phyloP scores from a whole-genome alignment of 345 rosid species.

The Eucalyptus cloeziana region DNA sequence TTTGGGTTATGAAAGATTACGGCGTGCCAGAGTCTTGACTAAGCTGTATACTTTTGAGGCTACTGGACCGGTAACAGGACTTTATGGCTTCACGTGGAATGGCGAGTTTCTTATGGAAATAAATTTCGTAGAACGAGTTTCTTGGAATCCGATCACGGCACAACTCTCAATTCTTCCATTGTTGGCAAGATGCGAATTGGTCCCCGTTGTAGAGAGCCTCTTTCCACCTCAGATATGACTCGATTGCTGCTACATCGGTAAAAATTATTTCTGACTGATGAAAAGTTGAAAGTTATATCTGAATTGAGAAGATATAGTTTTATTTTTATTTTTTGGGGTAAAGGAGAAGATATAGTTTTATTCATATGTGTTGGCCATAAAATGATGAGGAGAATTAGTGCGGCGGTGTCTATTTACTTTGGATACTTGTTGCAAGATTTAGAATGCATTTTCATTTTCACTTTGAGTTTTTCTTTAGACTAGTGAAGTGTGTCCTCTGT shows the following conservation, averaged over 20 bases:
- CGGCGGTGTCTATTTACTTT: neutral
- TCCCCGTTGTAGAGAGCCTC: neutral
- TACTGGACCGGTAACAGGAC: neutral
- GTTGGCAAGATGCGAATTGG: neutral
- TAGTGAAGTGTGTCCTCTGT: neutral
- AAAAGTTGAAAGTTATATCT: neutral
- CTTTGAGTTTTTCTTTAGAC: neutral
- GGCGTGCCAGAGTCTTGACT: neutral
- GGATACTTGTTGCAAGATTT: neutral
- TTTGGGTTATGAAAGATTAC: neutral
- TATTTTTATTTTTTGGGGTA: neutral
- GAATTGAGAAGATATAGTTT: neutral
- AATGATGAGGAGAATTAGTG: neutral
- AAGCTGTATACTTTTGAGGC: neutral
- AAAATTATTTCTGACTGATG: neutral
- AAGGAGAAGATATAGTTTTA: neutral
- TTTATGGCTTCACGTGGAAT: neutral
- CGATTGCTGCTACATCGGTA: neutral
- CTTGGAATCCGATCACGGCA: neutral
- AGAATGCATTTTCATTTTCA: neutral
- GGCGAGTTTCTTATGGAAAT: neutral
- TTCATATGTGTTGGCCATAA: neutral
- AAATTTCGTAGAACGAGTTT: neutral
- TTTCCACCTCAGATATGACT: neutral
- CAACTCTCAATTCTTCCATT: neutral